Percentiles rank a stretch among this genome's conserved stretches.
These are phyloP conservation scores for Sarocladium kiliense DNA, from an alignment of 2,329 filamentous ascomycete genomes.

Conservation along the genomic window DNA sequence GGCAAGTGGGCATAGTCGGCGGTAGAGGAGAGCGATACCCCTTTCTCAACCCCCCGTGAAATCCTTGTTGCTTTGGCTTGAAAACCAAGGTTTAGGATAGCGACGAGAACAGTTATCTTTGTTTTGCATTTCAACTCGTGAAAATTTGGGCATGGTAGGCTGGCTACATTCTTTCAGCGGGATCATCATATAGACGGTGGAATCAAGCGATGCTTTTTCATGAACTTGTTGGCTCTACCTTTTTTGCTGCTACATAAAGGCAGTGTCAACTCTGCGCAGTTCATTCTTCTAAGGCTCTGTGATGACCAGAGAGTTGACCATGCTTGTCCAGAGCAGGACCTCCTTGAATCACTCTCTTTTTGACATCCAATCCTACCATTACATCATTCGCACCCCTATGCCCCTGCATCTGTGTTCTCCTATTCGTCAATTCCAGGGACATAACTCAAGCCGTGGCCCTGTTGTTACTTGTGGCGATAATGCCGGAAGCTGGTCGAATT, in stretches of 20 bases:
- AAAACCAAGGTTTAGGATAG: not conserved
- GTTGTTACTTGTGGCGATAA: not conserved
- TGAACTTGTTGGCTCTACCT: not conserved
- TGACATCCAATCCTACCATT: no score
- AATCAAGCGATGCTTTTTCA: not conserved
- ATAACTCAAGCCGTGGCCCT: not conserved
- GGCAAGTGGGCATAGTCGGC: slow-evolving; percentile 64
- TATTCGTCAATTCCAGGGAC: not conserved
- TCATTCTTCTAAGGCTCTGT: no score
- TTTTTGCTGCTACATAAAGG: no score
- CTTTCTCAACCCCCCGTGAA: not conserved
- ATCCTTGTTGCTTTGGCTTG: not conserved
- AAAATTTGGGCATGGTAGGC: not conserved
- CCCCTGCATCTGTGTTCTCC: not conserved
- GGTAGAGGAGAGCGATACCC: not conserved
- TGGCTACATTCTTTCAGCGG: not conserved
- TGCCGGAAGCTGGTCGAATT: slow-evolving; percentile 16
- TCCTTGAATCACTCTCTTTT: no score
- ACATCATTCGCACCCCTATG: not conserved
- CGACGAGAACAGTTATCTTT: not conserved
- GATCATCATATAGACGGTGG: slow-evolving; percentile 4
- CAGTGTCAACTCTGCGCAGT: no score
- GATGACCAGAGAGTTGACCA: no score
- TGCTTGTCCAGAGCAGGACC: no score
- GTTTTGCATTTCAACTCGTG: not conserved